A percentile compares a stretch with the other conserved stretches of the same genome.
These are phyloP conservation scores for Salix purpurea DNA, from an alignment of 345 rosid species.

Conservation along the genomic window DNA sequence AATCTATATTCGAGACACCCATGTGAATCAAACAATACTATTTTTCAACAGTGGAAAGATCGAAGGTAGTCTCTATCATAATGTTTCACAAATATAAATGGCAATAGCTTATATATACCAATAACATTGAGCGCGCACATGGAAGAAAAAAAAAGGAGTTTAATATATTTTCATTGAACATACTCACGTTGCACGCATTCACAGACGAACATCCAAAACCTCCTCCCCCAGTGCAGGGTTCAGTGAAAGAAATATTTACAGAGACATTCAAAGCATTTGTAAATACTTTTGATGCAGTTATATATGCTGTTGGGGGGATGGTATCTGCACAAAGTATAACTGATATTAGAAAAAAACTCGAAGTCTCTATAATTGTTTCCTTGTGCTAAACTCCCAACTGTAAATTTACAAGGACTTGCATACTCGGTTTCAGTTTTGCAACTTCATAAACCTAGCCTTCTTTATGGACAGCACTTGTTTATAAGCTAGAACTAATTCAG, in stretches of 20 bases:
- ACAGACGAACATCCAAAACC: conserved; percentile 77
- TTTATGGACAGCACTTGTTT: neutral
- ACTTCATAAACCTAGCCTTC: neutral
- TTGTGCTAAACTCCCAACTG: neutral
- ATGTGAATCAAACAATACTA: neutral
- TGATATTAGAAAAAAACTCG: conserved; percentile 5
- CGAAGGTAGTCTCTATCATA: neutral
- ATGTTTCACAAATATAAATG: neutral
- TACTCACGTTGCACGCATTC: conserved; percentile 87
- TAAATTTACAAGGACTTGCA: neutral
- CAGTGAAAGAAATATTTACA: conserved; percentile 67
- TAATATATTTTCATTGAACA: conserved; percentile 21
- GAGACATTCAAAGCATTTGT: conserved; percentile 71
- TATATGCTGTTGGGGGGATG: conserved; percentile 62
- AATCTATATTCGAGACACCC: neutral
- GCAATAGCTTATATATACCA: neutral
- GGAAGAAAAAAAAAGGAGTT: neutral
- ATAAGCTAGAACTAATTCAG: neutral
- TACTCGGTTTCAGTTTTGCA: neutral
- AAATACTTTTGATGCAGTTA: conserved; percentile 57
- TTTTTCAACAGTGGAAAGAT: neutral
- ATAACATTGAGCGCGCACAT: neutral
- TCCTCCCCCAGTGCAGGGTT: conserved; percentile 67
- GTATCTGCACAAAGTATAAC: conserved; percentile 57
- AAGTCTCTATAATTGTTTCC: neutral